Percentiles rank a stretch among this genome's conserved stretches.
These are phyloP conservation scores for Sedum album DNA, from an alignment of 164 flowering plant genomes.

Conservation along the genomic window DNA sequence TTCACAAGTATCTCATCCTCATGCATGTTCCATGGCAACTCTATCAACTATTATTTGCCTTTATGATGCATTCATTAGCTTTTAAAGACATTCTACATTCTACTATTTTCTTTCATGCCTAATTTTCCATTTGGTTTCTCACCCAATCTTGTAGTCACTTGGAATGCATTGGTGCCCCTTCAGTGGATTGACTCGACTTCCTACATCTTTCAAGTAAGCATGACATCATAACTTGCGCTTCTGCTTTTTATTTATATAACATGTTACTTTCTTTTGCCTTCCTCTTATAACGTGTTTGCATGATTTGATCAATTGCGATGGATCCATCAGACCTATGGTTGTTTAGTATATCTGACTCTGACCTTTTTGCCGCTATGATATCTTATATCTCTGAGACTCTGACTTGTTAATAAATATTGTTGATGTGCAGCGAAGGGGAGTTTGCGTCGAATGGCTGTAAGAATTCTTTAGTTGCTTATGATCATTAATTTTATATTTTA, in stretches of 20 bases:
- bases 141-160: background rate
- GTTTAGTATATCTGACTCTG: background rate
- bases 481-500: too few species aligned
- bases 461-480: background rate
- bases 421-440: background rate
- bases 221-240: background rate
- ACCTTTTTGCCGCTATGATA: too few species aligned
- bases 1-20: too few species aligned
- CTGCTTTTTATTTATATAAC: background rate
- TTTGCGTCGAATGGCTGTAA: background rate
- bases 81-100: background rate
- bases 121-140: background rate
- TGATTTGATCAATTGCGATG: too few species aligned
- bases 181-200: conserved; percentile 1
- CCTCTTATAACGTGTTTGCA: too few species aligned
- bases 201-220: conserved; percentile 5
- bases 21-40: background rate
- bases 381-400: too few species aligned
- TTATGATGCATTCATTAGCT: background rate
- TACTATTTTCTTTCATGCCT: background rate
- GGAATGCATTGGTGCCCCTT: conserved; percentile 2
- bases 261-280: too few species aligned
- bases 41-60: background rate
- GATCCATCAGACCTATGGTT: too few species aligned
- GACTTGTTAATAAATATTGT: too few species aligned